Evolutionary conservation across 805 yeast genomes (phyloP).

Genomic region (Candida michaelii): DNA sequence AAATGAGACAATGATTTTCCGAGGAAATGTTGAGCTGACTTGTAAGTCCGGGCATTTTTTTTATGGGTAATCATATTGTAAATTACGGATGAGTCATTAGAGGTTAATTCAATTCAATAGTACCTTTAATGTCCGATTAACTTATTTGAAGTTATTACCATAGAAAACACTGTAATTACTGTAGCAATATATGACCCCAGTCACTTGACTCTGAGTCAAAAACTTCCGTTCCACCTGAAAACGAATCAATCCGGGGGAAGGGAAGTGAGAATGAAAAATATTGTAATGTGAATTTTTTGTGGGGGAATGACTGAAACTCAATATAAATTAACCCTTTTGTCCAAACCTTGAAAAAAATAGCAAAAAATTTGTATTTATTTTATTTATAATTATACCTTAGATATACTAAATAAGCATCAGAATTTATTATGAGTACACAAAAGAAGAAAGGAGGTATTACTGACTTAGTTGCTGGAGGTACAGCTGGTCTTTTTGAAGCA

Average conservation of each 20-base stretch:
- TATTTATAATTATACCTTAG: not conserved
- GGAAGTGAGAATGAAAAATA: constrained; percentile 13
- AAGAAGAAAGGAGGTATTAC: constrained; percentile 47
- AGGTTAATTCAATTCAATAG: too few relatives aligned
- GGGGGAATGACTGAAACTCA: constrained; percentile 13
- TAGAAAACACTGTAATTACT: too few relatives aligned
- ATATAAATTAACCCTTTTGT: constrained; percentile 3
- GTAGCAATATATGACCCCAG: not conserved
- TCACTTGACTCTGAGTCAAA: constrained; percentile 7
- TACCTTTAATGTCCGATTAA: too few relatives aligned
- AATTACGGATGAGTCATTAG: too few relatives aligned
- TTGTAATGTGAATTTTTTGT: constrained; percentile 12
- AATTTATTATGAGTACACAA: constrained; percentile 16
- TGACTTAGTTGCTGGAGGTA: constrained; percentile 89
- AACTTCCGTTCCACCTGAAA: constrained; percentile 10
- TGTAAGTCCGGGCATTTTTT: constrained; percentile 2
- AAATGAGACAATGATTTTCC: constrained; percentile 5
- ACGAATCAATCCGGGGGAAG: constrained; percentile 19
- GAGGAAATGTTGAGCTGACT: constrained; percentile 1
- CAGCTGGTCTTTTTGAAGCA: constrained; percentile 98
- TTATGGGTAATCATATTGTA: not conserved
- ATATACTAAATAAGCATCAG: too few relatives aligned
- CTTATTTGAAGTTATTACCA: too few relatives aligned
- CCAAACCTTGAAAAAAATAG: not conserved
- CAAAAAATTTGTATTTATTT: not conserved